Base-by-base conservation (phyloP, 1,284 basidiomycete species). In the Pterula multifida region DNA sequence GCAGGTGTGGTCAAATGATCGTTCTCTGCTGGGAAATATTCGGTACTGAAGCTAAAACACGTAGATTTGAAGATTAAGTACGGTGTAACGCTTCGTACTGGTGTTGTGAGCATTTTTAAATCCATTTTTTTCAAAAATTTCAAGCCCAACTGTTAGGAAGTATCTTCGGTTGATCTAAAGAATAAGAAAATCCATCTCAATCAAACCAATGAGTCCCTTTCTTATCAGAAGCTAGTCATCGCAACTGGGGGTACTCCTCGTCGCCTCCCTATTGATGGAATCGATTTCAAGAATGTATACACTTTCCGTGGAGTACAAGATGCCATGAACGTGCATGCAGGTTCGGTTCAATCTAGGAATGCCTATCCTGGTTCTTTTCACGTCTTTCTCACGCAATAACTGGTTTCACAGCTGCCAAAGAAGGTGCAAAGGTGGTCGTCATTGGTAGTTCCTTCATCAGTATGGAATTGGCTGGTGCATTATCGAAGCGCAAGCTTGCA, bases 401-500 rank as follows among this genome's bases (percentile, higher is more conserved):
- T 49, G 26, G 26, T 19, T 49, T 47, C 24, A 28, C 50, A 79
- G 78, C 70, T 47, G 75, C 75, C 9, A 67, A 79, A 60, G 79
- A 85, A 59, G 86, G 86, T 24, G 85, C 89, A 60, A 76, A 80
- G 50, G 66, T 90, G 46, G 89, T 93, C 26, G 78, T 96, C 26
- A 86, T 96, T 55, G 93, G 93, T 1, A 87, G 84, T 26, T 90
- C 86, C 17, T 97, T 96, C 68, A 98, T 98, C 60, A 85, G 88
- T 49, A 90, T 97, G 86, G 93, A 98, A 64, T 71, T 91, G 9
- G 90, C 90, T 3, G 76, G 74, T 13, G 87, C 90, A 0, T 68
- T 90, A 0, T 63, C 79, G 3, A 85, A 84, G 60, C 82, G 84
- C 51, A 86, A 84, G 65, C 78, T 87, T 15, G 81, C 79, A 26